Conservation (phyloP, 1,284 basidiomycete genomes). For the Naganishia liquefaciens region DNA sequence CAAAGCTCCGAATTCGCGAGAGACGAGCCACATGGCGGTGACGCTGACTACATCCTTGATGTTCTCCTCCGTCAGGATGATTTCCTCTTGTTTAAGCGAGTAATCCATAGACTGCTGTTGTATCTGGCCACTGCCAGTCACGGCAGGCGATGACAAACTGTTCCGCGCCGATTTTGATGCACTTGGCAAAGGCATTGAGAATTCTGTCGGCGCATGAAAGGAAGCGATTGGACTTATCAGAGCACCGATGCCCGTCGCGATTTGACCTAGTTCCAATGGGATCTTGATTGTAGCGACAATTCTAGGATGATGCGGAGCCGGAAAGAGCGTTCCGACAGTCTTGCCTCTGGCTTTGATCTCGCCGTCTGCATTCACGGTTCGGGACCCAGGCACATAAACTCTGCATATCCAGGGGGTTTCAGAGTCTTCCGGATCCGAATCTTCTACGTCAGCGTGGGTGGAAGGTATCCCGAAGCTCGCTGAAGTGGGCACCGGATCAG, state of each 20-base stretch:
- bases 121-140: slow-evolving; percentile 10
- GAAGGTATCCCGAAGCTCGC: background rate
- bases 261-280: slow-evolving; percentile 77
- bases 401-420: slow-evolving; percentile 91
- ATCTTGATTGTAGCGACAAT: slow-evolving; percentile 87
- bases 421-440: slow-evolving; percentile 90
- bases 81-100: slow-evolving; percentile 50
- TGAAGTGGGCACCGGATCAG: slow-evolving; percentile 25
- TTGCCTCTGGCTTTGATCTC: slow-evolving; percentile 48
- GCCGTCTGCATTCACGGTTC: background rate
- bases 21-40: slow-evolving; percentile 87
- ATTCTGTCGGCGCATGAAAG: slow-evolving; percentile 22
- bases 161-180: slow-evolving; percentile 16
- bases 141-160: slow-evolving; percentile 18
- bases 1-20: slow-evolving; percentile 88
- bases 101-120: background rate
- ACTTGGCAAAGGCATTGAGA: slow-evolving; percentile 10
- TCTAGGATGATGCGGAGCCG: slow-evolving; percentile 94
- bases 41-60: slow-evolving; percentile 89
- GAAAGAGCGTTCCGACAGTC: slow-evolving; percentile 70
- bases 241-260: slow-evolving; percentile 53
- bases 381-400: slow-evolving; percentile 46
- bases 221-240: slow-evolving; percentile 4
- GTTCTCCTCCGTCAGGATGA: slow-evolving; percentile 80
- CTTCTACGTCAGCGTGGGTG: slow-evolving; percentile 41